Conservation (phyloP, 2,329 filamentous ascomycete genomes). For the Talaromyces sp. region DNA sequence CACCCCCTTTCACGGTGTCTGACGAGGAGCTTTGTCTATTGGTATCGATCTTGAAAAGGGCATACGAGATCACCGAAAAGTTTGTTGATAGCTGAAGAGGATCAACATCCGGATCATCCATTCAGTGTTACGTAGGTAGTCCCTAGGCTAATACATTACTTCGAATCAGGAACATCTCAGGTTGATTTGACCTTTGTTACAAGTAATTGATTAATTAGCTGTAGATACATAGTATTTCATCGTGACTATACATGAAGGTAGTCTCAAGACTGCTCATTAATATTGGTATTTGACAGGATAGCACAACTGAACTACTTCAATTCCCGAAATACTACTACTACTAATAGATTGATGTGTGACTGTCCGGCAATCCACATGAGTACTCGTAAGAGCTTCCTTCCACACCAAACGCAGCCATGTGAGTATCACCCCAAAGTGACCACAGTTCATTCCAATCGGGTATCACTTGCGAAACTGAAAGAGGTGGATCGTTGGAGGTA, state of each 20-base stretch:
- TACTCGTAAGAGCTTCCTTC: constrained; percentile 2
- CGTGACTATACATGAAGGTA: too few species aligned
- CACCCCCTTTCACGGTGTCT: constrained; percentile 1
- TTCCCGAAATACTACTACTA: too few species aligned
- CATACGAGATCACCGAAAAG: not conserved
- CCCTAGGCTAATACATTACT: too few species aligned
- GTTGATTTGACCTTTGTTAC: too few species aligned
- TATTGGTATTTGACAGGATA: too few species aligned
- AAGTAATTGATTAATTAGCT: too few species aligned
- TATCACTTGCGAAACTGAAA: not conserved
- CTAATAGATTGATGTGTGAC: not conserved
- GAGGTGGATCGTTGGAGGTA: not conserved
- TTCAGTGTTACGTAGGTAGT: too few species aligned
- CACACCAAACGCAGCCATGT: not conserved
- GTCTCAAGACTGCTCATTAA: too few species aligned
- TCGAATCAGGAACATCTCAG: too few species aligned
- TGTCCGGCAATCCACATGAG: not conserved
- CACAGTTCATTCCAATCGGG: constrained; percentile 3
- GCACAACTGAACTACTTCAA: too few species aligned
- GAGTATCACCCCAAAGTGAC: constrained; percentile 2
- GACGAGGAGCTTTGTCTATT: not conserved
- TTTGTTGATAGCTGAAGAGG: not conserved
- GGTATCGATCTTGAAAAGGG: not conserved
- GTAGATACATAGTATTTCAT: too few species aligned
- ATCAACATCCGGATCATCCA: too few species aligned